Evolutionary conservation across 306 rosid genomes (phyloP), one percentile per base, ranked within the genome.

Genomic region (Astragalus membranaceus): DNA sequence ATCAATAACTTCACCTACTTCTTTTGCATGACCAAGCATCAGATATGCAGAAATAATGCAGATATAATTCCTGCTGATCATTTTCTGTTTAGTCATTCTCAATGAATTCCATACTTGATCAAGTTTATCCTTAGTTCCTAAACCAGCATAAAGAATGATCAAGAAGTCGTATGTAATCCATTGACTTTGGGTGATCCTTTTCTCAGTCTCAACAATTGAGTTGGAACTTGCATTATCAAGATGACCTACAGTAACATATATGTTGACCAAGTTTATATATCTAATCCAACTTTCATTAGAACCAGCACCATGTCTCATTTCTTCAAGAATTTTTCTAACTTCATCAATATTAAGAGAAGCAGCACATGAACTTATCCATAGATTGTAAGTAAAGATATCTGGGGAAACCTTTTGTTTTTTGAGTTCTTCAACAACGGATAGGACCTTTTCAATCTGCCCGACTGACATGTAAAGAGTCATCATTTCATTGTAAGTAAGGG

Each of bases 101-200:
- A 94, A 75, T 62, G 95, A 87, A 67, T 79, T 88, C 97, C 97
- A 94, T 80, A 94, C 85, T 81, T 88, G 86, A 73, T 90, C 97
- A 5, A 94, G 78, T 78, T 78, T 84, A 30, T 84, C 86, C 72
- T 83, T 88, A 74, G 82, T 80, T 77, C 96, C 98, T 61, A 94
- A 10, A 69, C 95, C 89, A 61, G 86, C 81, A 83, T 94, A 83
- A 23, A 88, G 85, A 78, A 94, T 94, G 64, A 94, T 66, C n/a
- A 94, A 87, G 80, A 94, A 89, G 81, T 90, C 98, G 6, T 94
- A 94, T 0, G 91, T 88, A 16, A 94, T 90, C 98, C 94, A 90
- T 79, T 94, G 95, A 54, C 95, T 83, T 58, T 84, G 91, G 1
- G 85, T 81, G 73, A 82, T 82, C 77, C 81, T 83, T 76, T 87